Base-by-base conservation (phyloP, 2,329 filamentous ascomycete genomes). In the Clonostachys solani region DNA sequence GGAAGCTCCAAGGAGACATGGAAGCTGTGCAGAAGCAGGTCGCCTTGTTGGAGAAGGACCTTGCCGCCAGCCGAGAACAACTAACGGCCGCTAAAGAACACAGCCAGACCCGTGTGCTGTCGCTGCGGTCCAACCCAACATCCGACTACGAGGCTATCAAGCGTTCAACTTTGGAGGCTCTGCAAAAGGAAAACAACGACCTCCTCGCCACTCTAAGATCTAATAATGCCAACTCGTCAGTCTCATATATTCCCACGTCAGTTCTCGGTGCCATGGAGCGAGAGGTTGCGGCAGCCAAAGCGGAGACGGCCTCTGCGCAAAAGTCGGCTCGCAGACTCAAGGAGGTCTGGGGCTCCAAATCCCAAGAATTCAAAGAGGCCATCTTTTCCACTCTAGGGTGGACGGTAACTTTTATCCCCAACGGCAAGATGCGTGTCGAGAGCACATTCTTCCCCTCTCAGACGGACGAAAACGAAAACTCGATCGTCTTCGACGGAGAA, bases 381-480 rank as follows among this genome's bases (percentile, higher is more conserved):
- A 92, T 99, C 49, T 92, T 92, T 52, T 90, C 85, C 17, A 86
- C 96, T 1, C 78, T 99, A 0, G 94, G 94, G 1, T 99, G 92
- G 87, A 92, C 92, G 46, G 83, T 97, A 12, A 91, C 94, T 33
- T 97, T 99, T 64, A 86, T 96, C 63, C 91, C 92, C n/a, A 96
- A 96, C 64, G 94, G 94, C 40, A 92, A 95, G 59, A 95, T 96
- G 68, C 86, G 90, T 33, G 89, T 96, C 18, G 95, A 92, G 47
- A 87, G 80, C 50, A 87, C 92, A 54, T 95, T 92, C 61, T 88
- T 87, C 61, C 86, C 91, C 0, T 84, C 81, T 3, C 66, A 51
- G 69, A 81, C 64, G 62, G 82, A 87, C 47, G 84, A 87, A 60
- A 82, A 89, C 62, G 83, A 86, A 64, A 85, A 86, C 55, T 83